phyloP scores from a whole-genome alignment of 2,329 filamentous ascomycete genomes.

The Amauroascus verrucosus region DNA sequence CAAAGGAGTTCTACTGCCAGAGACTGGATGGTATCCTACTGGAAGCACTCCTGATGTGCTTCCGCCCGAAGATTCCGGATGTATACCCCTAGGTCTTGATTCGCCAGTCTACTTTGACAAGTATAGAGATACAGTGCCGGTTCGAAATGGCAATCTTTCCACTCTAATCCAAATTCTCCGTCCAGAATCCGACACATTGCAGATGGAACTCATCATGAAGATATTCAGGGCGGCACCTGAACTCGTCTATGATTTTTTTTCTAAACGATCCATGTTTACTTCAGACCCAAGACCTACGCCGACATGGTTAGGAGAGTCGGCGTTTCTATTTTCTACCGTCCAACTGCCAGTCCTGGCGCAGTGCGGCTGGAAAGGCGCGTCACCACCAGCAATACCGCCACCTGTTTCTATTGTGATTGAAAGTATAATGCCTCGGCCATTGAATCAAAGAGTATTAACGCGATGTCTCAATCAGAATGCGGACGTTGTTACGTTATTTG shows the following conservation, averaged over 20 bases:
- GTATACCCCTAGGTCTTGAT: slow-evolving; percentile 56
- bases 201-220: slow-evolving; percentile 68
- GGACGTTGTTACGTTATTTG: slow-evolving; percentile 73
- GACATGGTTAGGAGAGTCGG: slow-evolving; percentile 89
- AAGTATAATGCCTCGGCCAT: slow-evolving; percentile 70
- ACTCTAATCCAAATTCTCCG: slow-evolving; percentile 69
- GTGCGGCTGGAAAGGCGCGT: slow-evolving; percentile 57
- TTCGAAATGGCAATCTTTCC: slow-evolving; percentile 69
- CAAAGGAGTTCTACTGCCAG: slow-evolving; percentile 64
- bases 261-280: slow-evolving; percentile 65
- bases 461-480: slow-evolving; percentile 70
- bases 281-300: slow-evolving; percentile 87
- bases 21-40: slow-evolving; percentile 76
- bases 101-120: slow-evolving; percentile 60
- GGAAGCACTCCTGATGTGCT: slow-evolving; percentile 51
- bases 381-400: slow-evolving; percentile 56
- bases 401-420: slow-evolving; percentile 70
- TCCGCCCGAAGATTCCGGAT: slow-evolving; percentile 34
- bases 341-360: slow-evolving; percentile 60
- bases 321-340: slow-evolving; percentile 74
- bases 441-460: slow-evolving; percentile 68
- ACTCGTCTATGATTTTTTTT: slow-evolving; percentile 77
- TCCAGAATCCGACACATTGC: slow-evolving; percentile 70
- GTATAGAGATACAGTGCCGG: slow-evolving; percentile 55
- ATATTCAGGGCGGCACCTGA: slow-evolving; percentile 78